These are phyloP conservation scores for Umbelopsis vinacea DNA, from an alignment of 192 early-diverging fungal genomes.

Conservation along the genomic window DNA sequence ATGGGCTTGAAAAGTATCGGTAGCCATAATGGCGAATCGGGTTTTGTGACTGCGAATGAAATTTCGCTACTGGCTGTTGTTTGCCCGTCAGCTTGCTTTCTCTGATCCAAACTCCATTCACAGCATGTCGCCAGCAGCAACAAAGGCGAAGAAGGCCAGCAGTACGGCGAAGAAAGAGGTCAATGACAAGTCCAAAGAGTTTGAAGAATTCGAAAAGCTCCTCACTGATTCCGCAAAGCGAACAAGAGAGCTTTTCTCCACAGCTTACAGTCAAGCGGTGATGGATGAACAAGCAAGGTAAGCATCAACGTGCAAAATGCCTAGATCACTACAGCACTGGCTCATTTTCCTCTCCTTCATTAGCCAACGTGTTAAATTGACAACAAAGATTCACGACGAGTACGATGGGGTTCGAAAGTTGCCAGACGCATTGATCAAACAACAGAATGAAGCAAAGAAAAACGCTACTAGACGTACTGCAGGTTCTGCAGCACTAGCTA, in stretches of 20 bases:
- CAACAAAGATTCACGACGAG: constrained; percentile 78
- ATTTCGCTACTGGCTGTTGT: background rate
- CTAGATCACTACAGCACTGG: too few relatives aligned
- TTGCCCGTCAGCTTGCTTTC: background rate
- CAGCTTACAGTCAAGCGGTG: constrained; percentile 40
- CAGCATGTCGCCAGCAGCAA: constrained; percentile 15
- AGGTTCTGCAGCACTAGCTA: constrained; percentile 32
- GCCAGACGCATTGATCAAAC: constrained; percentile 61
- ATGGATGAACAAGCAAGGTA: constrained; percentile 47
- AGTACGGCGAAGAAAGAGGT: background rate
- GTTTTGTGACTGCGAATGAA: background rate
- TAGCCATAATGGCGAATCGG: too few relatives aligned
- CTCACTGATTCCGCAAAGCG: constrained; percentile 36
- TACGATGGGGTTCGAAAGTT: constrained; percentile 66
- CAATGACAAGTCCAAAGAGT: background rate
- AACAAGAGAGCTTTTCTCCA: constrained; percentile 37
- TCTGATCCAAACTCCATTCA: background rate
- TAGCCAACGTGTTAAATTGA: constrained; percentile 70
- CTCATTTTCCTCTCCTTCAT: background rate
- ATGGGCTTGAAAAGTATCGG: too few relatives aligned
- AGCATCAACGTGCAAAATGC: background rate
- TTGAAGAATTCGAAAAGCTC: constrained; percentile 15
- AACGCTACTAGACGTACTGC: constrained; percentile 45
- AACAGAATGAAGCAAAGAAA: constrained; percentile 53
- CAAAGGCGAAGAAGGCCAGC: background rate